A percentile compares a stretch with the other conserved stretches of the same genome.
Conservation (phyloP, 2,329 filamentous ascomycete genomes). For the Lachnellula hyalina region DNA sequence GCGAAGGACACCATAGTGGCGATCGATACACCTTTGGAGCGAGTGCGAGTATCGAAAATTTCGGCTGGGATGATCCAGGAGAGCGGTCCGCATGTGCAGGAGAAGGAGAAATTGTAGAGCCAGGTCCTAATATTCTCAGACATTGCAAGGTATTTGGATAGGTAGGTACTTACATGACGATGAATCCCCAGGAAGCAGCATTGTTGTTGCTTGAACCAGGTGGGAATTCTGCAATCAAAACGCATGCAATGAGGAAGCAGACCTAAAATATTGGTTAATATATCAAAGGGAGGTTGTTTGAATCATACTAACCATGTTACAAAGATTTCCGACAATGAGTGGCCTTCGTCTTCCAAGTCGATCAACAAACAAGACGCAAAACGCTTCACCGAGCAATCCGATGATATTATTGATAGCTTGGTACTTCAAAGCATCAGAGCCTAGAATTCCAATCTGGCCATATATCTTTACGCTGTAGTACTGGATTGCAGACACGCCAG, state of each 20-base stretch:
- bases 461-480: constrained; percentile 58
- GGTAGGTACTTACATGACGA: constrained; percentile 42
- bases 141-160: background rate
- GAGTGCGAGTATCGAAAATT: constrained; percentile 53
- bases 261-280: constrained; percentile 29
- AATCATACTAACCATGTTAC: constrained; percentile 54
- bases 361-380: constrained; percentile 61
- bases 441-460: constrained; percentile 52
- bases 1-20: constrained; percentile 54
- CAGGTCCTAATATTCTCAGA: constrained; percentile 48
- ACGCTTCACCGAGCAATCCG: constrained; percentile 53
- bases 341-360: constrained; percentile 65
- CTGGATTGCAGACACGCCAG: constrained; percentile 58
- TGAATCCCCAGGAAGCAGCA: constrained; percentile 67
- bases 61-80: constrained; percentile 55
- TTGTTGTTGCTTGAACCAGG: constrained; percentile 45
- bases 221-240: constrained; percentile 52
- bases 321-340: constrained; percentile 65
- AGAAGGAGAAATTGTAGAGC: constrained; percentile 69
- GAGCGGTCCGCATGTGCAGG: constrained; percentile 48
- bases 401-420: constrained; percentile 62
- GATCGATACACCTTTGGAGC: constrained; percentile 58
- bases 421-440: constrained; percentile 54
- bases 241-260: constrained; percentile 60
- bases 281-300: background rate